These are phyloP conservation scores for Endoconidiophora laricicola DNA, from an alignment of 2,329 filamentous ascomycete species.

Conservation along the genomic window DNA sequence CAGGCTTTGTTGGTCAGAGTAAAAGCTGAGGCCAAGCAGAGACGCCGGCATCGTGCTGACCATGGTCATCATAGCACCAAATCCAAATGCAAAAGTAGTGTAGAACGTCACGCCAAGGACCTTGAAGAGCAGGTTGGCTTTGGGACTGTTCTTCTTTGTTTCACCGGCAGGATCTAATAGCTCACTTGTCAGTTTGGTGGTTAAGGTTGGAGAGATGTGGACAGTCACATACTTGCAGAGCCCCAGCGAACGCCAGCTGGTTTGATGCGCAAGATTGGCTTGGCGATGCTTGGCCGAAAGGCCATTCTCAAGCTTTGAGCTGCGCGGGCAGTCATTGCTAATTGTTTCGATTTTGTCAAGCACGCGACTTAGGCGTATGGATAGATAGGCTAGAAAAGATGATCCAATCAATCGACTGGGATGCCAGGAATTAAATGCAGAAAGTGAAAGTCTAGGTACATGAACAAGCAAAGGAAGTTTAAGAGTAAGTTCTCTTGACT, in stretches of 20 bases:
- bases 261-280: neutral
- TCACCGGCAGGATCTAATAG: slow-evolving; percentile 2
- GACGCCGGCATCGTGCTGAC: slow-evolving; percentile 12
- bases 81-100: slow-evolving; percentile 6
- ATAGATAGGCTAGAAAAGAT: too few relatives aligned
- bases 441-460: too few relatives aligned
- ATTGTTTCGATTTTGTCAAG: too few relatives aligned
- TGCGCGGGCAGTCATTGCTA: slow-evolving; percentile 1
- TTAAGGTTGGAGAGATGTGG: neutral
- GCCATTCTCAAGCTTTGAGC: neutral
- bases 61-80: slow-evolving; percentile 9
- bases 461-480: too few relatives aligned
- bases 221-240: slow-evolving; percentile 4
- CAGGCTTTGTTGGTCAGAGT: slow-evolving; percentile 55
- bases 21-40: slow-evolving; percentile 18
- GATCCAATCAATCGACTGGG: too few relatives aligned
- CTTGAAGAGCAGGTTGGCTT: slow-evolving; percentile 2
- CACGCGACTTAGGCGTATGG: too few relatives aligned
- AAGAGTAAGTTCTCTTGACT: too few relatives aligned
- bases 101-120: slow-evolving; percentile 7
- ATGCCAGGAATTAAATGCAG: too few relatives aligned
- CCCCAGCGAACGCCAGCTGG: slow-evolving; percentile 3
- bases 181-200: neutral
- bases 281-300: slow-evolving; percentile 1
- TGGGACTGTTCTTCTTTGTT: slow-evolving; percentile 2